These are phyloP conservation scores for Somion occarium DNA, from an alignment of 1,284 basidiomycete species.

Conservation along the genomic window DNA sequence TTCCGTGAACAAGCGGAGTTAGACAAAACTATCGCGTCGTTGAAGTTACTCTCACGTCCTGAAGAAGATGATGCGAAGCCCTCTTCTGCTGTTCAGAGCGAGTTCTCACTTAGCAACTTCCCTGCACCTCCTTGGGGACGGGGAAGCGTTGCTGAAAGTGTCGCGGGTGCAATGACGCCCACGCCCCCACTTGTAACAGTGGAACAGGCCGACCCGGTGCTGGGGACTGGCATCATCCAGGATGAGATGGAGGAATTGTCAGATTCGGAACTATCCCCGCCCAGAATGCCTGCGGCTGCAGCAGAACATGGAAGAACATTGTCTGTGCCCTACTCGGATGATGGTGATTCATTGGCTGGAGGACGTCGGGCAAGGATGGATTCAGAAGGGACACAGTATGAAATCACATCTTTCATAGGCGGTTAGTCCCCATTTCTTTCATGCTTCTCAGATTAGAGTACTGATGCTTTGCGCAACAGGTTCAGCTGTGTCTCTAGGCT, in stretches of 20 bases:
- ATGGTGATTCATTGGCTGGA: conserved; percentile 17
- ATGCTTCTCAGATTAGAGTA: too few relatives aligned
- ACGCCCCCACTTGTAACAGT: not conserved
- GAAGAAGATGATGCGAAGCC: conserved; percentile 8
- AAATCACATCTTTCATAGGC: conserved; percentile 73
- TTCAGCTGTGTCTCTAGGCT: too few relatives aligned
- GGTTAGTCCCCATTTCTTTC: conserved; percentile 46
- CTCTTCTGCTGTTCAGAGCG: conserved; percentile 20
- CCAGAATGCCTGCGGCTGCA: conserved; percentile 23
- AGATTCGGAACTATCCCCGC: conserved; percentile 20
- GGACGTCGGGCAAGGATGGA: conserved; percentile 25
- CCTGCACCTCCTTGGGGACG: conserved; percentile 52
- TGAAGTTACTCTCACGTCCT: conserved; percentile 41
- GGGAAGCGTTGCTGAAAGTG: conserved; percentile 14
- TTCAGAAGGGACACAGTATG: conserved; percentile 56
- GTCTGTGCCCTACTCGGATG: conserved; percentile 31
- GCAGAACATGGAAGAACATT: conserved; percentile 16
- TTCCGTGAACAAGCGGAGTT: conserved; percentile 59
- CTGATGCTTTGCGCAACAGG: too few relatives aligned
- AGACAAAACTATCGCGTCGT: conserved; percentile 57
- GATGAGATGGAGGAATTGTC: not conserved
- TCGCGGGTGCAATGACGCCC: conserved; percentile 9
- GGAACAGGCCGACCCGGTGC: not conserved
- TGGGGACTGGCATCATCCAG: not conserved
- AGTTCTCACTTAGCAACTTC: conserved; percentile 68